Conservation (phyloP, 495 filamentous ascomycete genomes). For the Halenospora varia region DNA sequence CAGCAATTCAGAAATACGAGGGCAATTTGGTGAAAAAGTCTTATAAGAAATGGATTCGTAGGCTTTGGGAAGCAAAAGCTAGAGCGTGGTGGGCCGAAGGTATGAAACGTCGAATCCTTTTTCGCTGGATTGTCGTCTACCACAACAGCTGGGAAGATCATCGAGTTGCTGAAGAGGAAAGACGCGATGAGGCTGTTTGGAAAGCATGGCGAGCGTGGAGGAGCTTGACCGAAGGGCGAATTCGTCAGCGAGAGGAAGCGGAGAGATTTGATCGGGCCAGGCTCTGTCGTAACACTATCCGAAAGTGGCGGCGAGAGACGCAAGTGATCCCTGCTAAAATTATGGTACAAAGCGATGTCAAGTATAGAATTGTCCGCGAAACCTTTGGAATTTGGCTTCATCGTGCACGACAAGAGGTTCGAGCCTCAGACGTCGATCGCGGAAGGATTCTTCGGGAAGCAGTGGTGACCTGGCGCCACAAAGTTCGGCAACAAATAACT, state of each 20-base stretch:
- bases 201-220: slow-evolving; percentile 30
- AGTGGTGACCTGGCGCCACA: slow-evolving; percentile 65
- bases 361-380: slow-evolving; percentile 43
- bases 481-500: slow-evolving; percentile 28
- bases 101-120: slow-evolving; percentile 42
- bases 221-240: slow-evolving; percentile 7
- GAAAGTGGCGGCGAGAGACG: slow-evolving; percentile 36
- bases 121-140: slow-evolving; percentile 18
- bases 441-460: slow-evolving; percentile 51
- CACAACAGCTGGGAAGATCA: slow-evolving; percentile 13
- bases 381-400: slow-evolving; percentile 49
- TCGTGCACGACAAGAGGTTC: slow-evolving; percentile 42
- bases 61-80: slow-evolving; percentile 49
- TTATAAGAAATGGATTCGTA: slow-evolving; percentile 56
- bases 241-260: slow-evolving; percentile 18
- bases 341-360: slow-evolving; percentile 41
- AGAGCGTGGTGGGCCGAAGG: slow-evolving; percentile 46
- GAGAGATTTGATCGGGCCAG: slow-evolving; percentile 26
- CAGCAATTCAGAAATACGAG: slow-evolving; percentile 42
- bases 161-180: slow-evolving; percentile 10
- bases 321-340: slow-evolving; percentile 44
- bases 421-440: slow-evolving; percentile 52
- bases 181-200: slow-evolving; percentile 14
- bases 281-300: slow-evolving; percentile 3
- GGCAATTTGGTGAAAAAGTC: slow-evolving; percentile 38